Base-by-base conservation (phyloP, 805 yeast genomes). In the Candida hungchunana region DNA sequence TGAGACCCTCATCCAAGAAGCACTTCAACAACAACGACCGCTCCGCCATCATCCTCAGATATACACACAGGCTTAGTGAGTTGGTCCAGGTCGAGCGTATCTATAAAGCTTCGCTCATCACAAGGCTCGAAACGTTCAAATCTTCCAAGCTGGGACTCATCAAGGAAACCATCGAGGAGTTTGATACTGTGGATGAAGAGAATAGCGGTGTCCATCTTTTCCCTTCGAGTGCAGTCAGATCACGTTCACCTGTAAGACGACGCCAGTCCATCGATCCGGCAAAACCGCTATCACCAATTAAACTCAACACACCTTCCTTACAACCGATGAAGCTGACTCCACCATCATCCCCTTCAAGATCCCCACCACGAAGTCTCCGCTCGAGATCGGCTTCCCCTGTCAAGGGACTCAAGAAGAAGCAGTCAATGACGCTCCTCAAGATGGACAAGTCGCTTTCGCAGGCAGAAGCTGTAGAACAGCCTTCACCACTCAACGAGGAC, bases 41-140 rank as follows among this genome's bases (percentile, higher is more conserved):
- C 31, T 62, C 69, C 0, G 31, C 41, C 12, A 71, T 80, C 19
- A 71, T 81, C 12, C 40, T 60, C 18, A 55, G 54, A 8, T 82
- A 75, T 50, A 59, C 80, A 20, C 62, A 59, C 15, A 67, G 60
- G 30, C 48, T 81, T 31, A 83, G 84, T 12, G 69, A 75, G 35
- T 67, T 73, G 37, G 75, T 80, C 12, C 89, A 82, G 56, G 73
- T 79, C n/a, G 75, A 73, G 9, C 59, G 89, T 32, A 71, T 82
- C 9, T 79, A 71, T 55, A 72, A 70, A 47, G 79, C 77, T 3
- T 54, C 54, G 12, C 13, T 54, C 5, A 29, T 50, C 7, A 30
- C 44, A 2, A 55, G 37, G 18, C 16, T 53, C n/a, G 52, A 53
- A 20, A n/a, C 28, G 11, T 31, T 35, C 26, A 43, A 26, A 30